phyloP scores from a whole-genome alignment of 2,329 filamentous ascomycete species.

The Alternaria panax region DNA sequence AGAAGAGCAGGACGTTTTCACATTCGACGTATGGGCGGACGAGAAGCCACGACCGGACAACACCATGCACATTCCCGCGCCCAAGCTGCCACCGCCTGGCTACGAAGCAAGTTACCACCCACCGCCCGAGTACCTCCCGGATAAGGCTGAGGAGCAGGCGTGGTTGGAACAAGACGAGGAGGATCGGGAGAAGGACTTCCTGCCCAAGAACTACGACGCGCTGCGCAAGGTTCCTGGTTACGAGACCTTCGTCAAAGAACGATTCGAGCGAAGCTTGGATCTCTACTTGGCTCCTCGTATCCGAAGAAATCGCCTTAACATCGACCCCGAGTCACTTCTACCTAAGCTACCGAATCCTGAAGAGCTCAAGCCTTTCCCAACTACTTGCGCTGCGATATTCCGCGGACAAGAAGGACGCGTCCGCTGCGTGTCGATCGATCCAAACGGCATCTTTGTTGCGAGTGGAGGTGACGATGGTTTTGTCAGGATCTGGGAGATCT shows the following conservation, averaged over 20 bases:
- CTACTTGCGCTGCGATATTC: conserved; percentile 85
- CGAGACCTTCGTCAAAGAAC: conserved; percentile 88
- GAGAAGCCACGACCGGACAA: conserved; percentile 84
- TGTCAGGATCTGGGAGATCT: conserved; percentile 86
- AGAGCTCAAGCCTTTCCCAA: conserved; percentile 94
- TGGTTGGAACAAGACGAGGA: conserved; percentile 91
- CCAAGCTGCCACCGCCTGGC: conserved; percentile 89
- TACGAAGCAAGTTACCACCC: conserved; percentile 98
- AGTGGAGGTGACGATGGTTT: conserved; percentile 95
- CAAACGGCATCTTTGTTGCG: conserved; percentile 83
- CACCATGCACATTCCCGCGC: conserved; percentile 92
- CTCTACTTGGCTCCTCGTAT: conserved; percentile 93
- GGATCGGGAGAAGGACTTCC: conserved; percentile 86
- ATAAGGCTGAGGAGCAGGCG: conserved; percentile 78
- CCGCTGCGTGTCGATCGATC: conserved; percentile 82
- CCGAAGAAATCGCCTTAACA: conserved; percentile 92
- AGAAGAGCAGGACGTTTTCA: conserved; percentile 70
- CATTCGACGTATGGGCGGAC: conserved; percentile 94
- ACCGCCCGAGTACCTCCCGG: conserved; percentile 90
- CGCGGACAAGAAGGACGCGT: conserved; percentile 88
- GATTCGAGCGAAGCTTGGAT: conserved; percentile 94
- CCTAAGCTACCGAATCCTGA: conserved; percentile 93
- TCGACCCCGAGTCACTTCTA: conserved; percentile 90
- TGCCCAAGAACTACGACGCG: conserved; percentile 82
- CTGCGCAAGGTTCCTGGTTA: conserved; percentile 93